phyloP scores from a whole-genome alignment of 345 rosid genomes.

The Trapa incisa region DNA sequence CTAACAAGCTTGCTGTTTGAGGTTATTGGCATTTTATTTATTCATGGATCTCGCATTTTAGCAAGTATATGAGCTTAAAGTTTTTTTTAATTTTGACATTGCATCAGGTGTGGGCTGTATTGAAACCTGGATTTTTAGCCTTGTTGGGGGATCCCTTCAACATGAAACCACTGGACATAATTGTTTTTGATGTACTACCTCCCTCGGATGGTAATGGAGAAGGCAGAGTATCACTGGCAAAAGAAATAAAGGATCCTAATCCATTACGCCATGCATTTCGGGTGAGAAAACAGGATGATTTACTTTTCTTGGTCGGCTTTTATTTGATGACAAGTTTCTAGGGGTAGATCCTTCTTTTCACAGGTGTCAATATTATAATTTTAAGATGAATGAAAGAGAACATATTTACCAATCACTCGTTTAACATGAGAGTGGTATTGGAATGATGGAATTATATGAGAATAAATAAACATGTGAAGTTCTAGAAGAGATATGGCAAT shows the following conservation, averaged over 20 bases:
- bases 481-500: background rate
- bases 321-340: background rate
- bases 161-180: constrained; percentile 70
- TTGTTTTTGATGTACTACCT: constrained; percentile 89
- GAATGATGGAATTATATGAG: background rate
- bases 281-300: constrained; percentile 30
- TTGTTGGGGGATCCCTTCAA: constrained; percentile 81
- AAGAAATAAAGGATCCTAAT: constrained; percentile 79
- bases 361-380: background rate
- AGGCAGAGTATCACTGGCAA: constrained; percentile 63
- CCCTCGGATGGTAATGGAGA: constrained; percentile 75
- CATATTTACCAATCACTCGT: no score
- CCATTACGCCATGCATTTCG: constrained; percentile 86
- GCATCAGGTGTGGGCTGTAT: constrained; percentile 86
- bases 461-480: background rate
- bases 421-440: no score
- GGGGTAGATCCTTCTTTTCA: background rate
- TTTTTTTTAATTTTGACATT: background rate
- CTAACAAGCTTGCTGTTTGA: background rate
- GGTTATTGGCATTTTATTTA: background rate
- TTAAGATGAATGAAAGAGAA: background rate
- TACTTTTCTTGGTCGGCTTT: background rate
- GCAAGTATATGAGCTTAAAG: background rate
- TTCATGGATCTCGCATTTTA: background rate
- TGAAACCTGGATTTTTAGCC: constrained; percentile 96